Conservation (phyloP, 495 filamentous ascomycete species). For the Viridothelium virens region DNA sequence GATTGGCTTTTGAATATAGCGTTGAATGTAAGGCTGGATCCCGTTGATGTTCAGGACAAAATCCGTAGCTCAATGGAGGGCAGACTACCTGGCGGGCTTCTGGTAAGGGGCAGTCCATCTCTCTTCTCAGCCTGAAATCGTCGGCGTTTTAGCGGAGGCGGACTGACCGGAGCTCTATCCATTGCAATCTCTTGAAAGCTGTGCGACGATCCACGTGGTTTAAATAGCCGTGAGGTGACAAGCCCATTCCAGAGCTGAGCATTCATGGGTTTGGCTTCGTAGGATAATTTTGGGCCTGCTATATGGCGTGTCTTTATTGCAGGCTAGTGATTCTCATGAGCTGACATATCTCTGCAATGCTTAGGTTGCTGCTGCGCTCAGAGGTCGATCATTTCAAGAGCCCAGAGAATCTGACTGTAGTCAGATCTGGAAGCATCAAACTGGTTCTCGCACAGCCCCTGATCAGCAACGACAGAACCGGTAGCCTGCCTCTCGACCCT, state of each 20-base stretch:
- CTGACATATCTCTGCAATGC: no score
- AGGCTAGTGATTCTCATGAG: no score
- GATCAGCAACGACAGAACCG: no score
- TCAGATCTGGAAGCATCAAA: no score
- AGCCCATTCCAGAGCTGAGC: neutral
- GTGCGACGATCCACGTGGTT: no score
- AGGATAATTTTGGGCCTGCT: no score
- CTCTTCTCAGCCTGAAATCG: neutral
- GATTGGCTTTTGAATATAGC: conserved; percentile 35
- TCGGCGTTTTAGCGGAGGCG: neutral
- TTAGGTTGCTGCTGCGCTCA: no score
- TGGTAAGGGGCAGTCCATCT: neutral
- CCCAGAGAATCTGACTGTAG: no score
- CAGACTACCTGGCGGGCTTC: neutral
- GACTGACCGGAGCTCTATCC: neutral
- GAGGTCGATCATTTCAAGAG: no score
- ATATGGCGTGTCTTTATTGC: no score
- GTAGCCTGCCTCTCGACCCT: no score
- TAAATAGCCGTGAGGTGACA: neutral
- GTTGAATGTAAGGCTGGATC: conserved; percentile 39
- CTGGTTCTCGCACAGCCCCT: no score
- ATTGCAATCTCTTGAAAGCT: neutral
- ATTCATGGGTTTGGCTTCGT: neutral
- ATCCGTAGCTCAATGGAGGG: conserved; percentile 18
- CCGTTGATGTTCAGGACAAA: conserved; percentile 49